Evolutionary conservation across 2,329 filamentous ascomycete species (phyloP).

Genomic region (Drechslerella coelobrocha): DNA sequence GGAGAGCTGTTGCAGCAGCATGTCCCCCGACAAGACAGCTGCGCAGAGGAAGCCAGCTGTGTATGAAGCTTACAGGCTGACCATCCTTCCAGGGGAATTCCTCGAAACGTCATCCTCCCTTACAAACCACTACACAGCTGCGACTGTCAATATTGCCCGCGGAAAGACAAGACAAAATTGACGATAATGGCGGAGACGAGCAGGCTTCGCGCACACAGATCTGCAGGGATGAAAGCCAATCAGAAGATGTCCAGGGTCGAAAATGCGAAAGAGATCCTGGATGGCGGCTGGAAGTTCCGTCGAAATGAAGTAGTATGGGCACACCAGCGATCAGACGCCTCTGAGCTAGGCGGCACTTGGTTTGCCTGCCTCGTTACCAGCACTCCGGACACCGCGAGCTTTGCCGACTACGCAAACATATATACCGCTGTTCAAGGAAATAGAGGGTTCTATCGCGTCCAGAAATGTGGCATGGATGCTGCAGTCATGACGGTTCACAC

Average conservation of each 20-base stretch:
- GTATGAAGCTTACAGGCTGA: constrained; percentile 14
- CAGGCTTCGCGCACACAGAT: not conserved
- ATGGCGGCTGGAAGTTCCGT: constrained; percentile 41
- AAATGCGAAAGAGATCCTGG: constrained; percentile 12
- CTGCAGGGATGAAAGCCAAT: constrained; percentile 11
- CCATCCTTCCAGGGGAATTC: constrained; percentile 18
- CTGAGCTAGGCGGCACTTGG: constrained; percentile 29
- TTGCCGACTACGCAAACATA: constrained; percentile 32
- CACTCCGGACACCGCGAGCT: constrained; percentile 18
- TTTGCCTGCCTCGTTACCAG: constrained; percentile 14
- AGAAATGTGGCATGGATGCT: constrained; percentile 28
- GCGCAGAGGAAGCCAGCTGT: too few relatives aligned
- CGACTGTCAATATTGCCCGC: constrained; percentile 16
- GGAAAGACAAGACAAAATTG: constrained; percentile 8
- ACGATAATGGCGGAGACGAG: constrained; percentile 1
- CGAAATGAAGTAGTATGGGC: constrained; percentile 31
- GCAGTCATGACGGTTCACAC: constrained; percentile 25
- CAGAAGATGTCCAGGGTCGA: not conserved
- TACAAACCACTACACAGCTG: constrained; percentile 20
- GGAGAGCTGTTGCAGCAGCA: too few relatives aligned
- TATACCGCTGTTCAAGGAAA: constrained; percentile 14
- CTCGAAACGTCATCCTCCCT: constrained; percentile 6
- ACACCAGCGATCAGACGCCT: constrained; percentile 4
- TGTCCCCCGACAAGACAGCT: too few relatives aligned
- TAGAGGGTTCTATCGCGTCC: constrained; percentile 31